Conservation (phyloP, 2,329 filamentous ascomycete species). For the Beauveria varroae region DNA sequence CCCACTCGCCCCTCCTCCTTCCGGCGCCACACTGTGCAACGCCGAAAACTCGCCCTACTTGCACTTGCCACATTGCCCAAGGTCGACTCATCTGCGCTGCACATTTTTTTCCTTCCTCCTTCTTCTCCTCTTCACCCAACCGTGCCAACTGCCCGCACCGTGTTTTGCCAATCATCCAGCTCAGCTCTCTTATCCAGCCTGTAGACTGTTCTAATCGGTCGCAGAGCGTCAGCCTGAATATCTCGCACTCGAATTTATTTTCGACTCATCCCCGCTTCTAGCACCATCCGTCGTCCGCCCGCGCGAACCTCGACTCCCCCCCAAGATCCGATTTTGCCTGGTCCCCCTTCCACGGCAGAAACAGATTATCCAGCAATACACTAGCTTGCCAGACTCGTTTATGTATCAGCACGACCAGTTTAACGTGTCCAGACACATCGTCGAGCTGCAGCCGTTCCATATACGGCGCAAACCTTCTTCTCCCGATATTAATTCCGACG, state of each 20-base stretch:
- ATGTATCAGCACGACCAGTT: slow-evolving; percentile 95
- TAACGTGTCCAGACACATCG: slow-evolving; percentile 91
- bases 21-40: slow-evolving; percentile 3
- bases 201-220: slow-evolving; percentile 9
- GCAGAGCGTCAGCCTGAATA: slow-evolving; percentile 2
- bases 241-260: neutral
- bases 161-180: slow-evolving; percentile 5
- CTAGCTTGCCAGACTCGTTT: slow-evolving; percentile 45
- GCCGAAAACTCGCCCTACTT: slow-evolving; percentile 7
- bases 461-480: slow-evolving; percentile 91
- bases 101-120: slow-evolving; percentile 4
- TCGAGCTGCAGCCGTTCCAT: slow-evolving; percentile 96
- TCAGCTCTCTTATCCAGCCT: neutral
- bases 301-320: neutral
- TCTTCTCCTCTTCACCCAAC: slow-evolving; percentile 9
- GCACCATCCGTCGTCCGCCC: slow-evolving; percentile 1
- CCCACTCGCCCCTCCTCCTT: neutral
- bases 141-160: slow-evolving; percentile 7
- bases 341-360: slow-evolving; percentile 5
- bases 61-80: slow-evolving; percentile 8
- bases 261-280: slow-evolving; percentile 6
- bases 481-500: slow-evolving; percentile 83
- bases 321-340: slow-evolving; percentile 10
- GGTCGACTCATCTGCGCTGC: slow-evolving; percentile 5
- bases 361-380: slow-evolving; percentile 4